Conservation (phyloP, 306 rosid species). For the Geum urbanum region DNA sequence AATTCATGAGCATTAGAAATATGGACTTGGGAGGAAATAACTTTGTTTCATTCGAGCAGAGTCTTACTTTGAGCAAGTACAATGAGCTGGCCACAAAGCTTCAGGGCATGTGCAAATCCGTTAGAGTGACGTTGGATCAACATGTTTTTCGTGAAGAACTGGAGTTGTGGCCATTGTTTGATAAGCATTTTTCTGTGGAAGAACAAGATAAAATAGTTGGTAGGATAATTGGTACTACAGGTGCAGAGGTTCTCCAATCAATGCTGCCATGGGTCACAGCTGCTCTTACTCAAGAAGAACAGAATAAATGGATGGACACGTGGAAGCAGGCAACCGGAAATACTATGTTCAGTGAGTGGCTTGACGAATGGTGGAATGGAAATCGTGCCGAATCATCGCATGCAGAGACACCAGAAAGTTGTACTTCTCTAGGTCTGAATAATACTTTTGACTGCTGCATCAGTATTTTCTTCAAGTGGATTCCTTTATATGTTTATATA, state of each 20-base stretch:
- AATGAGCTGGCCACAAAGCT: slow-evolving; percentile 55
- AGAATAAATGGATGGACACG: slow-evolving; percentile 81
- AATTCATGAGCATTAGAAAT: slow-evolving; percentile 11
- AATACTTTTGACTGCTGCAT: slow-evolving; percentile 16
- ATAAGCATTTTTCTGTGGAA: slow-evolving; percentile 79
- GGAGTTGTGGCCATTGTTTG: slow-evolving; percentile 91
- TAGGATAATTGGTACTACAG: slow-evolving; percentile 87
- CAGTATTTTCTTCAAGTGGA: background rate
- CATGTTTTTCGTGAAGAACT: slow-evolving; percentile 87
- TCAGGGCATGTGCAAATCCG: slow-evolving; percentile 94
- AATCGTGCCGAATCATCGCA: slow-evolving; percentile 44
- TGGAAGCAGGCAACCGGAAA: slow-evolving; percentile 93
- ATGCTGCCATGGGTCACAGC: slow-evolving; percentile 95
- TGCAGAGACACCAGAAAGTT: slow-evolving; percentile 40
- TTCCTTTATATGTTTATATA: background rate
- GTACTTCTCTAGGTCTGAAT: slow-evolving; percentile 47
- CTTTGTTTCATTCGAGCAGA: background rate
- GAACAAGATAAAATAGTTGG: slow-evolving; percentile 93
- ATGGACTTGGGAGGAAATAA: slow-evolving; percentile 1
- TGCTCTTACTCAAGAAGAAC: slow-evolving; percentile 87
- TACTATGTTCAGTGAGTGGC: slow-evolving; percentile 96
- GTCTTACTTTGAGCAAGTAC: slow-evolving; percentile 29
- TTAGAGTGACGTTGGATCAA: slow-evolving; percentile 80
- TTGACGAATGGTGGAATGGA: slow-evolving; percentile 85
- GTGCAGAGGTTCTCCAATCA: slow-evolving; percentile 94